phyloP scores from a whole-genome alignment of 176 grass and related monocot genomes.

The Cenchrus americanus region DNA sequence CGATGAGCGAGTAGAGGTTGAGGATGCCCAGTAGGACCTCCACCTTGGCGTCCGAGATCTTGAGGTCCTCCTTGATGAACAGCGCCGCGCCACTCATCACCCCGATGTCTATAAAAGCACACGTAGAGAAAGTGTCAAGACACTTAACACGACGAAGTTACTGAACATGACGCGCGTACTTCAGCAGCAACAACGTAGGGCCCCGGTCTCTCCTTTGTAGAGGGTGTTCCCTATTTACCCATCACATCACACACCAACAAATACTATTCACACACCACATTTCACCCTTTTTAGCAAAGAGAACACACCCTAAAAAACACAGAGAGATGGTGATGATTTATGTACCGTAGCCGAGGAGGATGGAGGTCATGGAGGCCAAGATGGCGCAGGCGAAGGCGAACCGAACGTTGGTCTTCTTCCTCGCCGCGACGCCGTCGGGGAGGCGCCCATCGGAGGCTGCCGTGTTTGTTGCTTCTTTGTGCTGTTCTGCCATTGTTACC shows the following conservation, averaged over 20 bases:
- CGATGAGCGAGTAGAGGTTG: constrained; percentile 33
- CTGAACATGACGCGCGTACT: background rate
- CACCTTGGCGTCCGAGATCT: constrained; percentile 29
- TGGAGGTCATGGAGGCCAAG: constrained; percentile 37
- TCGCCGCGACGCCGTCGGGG: background rate
- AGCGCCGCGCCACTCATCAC: constrained; percentile 32
- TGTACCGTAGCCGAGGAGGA: constrained; percentile 35
- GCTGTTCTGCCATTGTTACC: constrained; percentile 28
- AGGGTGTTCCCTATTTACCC: too few relatives aligned
- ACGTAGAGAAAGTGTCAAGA: background rate
- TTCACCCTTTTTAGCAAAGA: too few relatives aligned
- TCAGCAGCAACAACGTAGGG: background rate
- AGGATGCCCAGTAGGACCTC: constrained; percentile 34
- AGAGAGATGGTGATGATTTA: background rate
- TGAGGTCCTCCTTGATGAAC: constrained; percentile 39
- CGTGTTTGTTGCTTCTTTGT: background rate
- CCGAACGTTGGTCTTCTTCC: constrained; percentile 1
- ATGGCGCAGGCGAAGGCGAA: constrained; percentile 34
- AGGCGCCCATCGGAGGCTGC: background rate
- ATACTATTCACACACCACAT: too few relatives aligned
- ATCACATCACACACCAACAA: too few relatives aligned
- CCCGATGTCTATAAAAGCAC: background rate
- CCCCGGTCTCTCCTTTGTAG: too few relatives aligned
- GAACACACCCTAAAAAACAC: too few relatives aligned
- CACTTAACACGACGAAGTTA: background rate